A percentile compares a stretch with the other conserved stretches of the same genome.
Conservation (phyloP, 495 filamentous ascomycete species). For the Astrocystis sublimbata region DNA sequence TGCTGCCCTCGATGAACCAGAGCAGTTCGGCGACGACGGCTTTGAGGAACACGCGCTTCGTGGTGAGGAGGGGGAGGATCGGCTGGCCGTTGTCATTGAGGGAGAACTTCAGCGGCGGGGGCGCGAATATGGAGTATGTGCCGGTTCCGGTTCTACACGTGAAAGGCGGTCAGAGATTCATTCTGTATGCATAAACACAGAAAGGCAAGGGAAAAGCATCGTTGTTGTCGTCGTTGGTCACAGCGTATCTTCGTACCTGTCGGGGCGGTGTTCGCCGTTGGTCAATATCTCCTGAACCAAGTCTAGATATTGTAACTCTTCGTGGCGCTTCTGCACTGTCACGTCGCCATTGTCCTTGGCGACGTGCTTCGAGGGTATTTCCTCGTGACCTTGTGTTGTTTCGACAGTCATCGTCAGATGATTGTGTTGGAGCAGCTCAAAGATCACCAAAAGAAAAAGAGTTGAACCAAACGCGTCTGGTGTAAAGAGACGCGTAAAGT, state of each 20-base stretch:
- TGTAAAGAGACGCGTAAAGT: slow-evolving; percentile 11
- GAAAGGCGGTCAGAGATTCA: background rate
- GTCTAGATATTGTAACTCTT: slow-evolving; percentile 77
- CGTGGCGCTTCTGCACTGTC: slow-evolving; percentile 43
- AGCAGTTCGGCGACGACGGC: slow-evolving; percentile 92
- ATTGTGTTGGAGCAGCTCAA: background rate
- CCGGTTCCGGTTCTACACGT: slow-evolving; percentile 77
- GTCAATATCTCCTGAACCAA: slow-evolving; percentile 74
- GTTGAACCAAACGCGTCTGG: slow-evolving; percentile 6
- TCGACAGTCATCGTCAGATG: slow-evolving; percentile 6
- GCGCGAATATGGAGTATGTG: slow-evolving; percentile 85
- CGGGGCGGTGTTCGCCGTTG: slow-evolving; percentile 76
- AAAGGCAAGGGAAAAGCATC: background rate
- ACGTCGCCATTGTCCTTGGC: background rate
- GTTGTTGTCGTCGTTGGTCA: background rate
- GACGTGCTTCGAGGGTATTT: background rate
- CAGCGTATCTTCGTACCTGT: slow-evolving; percentile 53
- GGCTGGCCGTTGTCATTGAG: slow-evolving; percentile 63
- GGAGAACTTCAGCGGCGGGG: slow-evolving; percentile 78
- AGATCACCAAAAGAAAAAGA: background rate
- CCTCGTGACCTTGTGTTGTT: slow-evolving; percentile 8
- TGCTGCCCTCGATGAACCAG: slow-evolving; percentile 89
- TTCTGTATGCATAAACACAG: background rate
- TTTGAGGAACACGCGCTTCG: slow-evolving; percentile 92
- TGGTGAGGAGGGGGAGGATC: slow-evolving; percentile 89